These are phyloP conservation scores for Ophiostoma angusticollis DNA, from an alignment of 2,329 filamentous ascomycete genomes.

Conservation along the genomic window DNA sequence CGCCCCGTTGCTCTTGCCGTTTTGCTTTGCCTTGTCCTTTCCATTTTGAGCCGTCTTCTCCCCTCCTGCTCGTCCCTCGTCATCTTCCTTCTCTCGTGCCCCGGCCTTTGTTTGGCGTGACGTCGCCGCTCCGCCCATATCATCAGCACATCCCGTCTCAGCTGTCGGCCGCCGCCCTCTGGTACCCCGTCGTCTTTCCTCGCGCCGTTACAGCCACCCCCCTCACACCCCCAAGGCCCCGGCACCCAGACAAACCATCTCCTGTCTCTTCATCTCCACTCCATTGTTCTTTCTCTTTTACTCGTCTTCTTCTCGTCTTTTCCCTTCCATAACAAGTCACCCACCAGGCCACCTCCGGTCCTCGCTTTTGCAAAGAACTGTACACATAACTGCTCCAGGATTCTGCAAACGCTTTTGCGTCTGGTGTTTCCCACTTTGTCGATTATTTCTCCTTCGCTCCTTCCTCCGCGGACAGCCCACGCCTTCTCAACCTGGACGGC, in stretches of 20 bases:
- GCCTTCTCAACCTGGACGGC: no score
- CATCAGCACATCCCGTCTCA: no score
- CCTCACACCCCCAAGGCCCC: neutral
- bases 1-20: no score
- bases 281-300: neutral
- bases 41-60: neutral
- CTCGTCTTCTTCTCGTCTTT: conserved; percentile 3
- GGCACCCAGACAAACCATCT: neutral
- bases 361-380: no score
- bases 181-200: no score
- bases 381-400: no score
- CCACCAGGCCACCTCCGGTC: neutral
- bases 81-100: neutral
- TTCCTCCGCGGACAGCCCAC: no score
- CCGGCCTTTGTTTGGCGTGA: neutral
- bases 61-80: neutral
- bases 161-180: no score
- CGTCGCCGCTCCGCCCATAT: no score
- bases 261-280: neutral
- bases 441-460: no score
- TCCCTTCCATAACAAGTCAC: neutral
- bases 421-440: no score
- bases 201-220: neutral
- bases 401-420: no score
- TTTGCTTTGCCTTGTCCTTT: neutral